Conservation (phyloP, 306 rosid genomes). For the Glycine latifolia region DNA sequence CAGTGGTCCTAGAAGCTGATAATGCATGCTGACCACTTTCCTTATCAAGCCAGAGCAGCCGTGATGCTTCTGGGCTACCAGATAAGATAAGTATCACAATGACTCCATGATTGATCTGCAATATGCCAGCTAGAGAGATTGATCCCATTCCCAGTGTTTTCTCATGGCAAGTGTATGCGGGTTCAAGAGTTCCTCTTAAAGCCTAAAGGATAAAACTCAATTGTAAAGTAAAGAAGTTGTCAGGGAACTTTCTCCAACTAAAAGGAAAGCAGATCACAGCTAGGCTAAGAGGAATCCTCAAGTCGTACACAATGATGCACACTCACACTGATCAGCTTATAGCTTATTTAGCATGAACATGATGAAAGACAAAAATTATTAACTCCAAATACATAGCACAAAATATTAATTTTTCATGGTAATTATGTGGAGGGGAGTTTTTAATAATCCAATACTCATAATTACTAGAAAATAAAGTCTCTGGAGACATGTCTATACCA, state of each 20-base stretch:
- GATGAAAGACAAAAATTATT: constrained; percentile 34
- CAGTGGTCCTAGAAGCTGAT: constrained; percentile 48
- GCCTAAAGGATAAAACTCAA: constrained; percentile 35
- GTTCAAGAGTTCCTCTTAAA: constrained; percentile 46
- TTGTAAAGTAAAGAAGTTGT: constrained; percentile 30
- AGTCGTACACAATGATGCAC: constrained; percentile 40
- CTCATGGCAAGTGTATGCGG: constrained; percentile 42
- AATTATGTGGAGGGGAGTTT: constrained; percentile 18
- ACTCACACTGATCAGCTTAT: constrained; percentile 35
- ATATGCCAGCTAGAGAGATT: constrained; percentile 48
- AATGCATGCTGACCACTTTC: constrained; percentile 44
- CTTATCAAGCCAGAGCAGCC: constrained; percentile 47
- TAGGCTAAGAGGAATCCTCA: constrained; percentile 39
- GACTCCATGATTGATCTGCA: constrained; percentile 43
- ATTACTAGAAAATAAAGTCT: constrained; percentile 29
- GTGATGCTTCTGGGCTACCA: constrained; percentile 38
- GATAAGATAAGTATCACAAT: constrained; percentile 42
- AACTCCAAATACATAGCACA: constrained; percentile 34
- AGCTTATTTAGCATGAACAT: constrained; percentile 36
- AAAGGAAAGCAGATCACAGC: constrained; percentile 41
- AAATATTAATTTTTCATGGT: constrained; percentile 29
- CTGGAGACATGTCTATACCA: constrained; percentile 53
- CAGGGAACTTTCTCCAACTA: constrained; percentile 40
- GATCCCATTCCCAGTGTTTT: constrained; percentile 38
- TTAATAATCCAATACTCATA: neutral